A percentile compares a stretch with the other conserved stretches of the same genome.
Evolutionary conservation across 2,329 filamentous ascomycete species (phyloP).

Genomic region (Penicillium expansum): DNA sequence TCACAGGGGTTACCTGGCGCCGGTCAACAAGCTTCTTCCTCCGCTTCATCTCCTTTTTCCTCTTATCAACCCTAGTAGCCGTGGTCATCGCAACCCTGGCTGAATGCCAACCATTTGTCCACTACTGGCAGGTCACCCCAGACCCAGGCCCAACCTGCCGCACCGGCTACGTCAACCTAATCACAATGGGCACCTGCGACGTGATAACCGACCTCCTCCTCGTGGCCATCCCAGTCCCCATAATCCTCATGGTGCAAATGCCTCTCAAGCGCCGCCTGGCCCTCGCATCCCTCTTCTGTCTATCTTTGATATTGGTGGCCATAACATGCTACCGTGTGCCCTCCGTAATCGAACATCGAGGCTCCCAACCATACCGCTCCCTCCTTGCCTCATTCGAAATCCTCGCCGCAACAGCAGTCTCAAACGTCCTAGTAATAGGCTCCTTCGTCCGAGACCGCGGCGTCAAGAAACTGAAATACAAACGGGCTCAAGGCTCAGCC

Average conservation of each 20-base stretch:
- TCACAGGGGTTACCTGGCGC: slow-evolving; percentile 80
- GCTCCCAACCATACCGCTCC: slow-evolving; percentile 81
- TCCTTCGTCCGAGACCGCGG: slow-evolving; percentile 90
- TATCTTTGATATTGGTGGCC: slow-evolving; percentile 75
- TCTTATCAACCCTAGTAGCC: slow-evolving; percentile 74
- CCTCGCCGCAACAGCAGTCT: slow-evolving; percentile 78
- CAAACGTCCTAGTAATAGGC: slow-evolving; percentile 85
- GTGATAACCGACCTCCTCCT: slow-evolving; percentile 85
- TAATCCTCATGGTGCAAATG: slow-evolving; percentile 79
- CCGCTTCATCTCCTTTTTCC: slow-evolving; percentile 68
- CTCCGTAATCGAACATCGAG: slow-evolving; percentile 66
- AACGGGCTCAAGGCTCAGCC: slow-evolving; percentile 41
- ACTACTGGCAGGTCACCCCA: slow-evolving; percentile 79
- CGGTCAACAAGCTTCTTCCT: slow-evolving; percentile 70
- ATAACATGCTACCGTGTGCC: slow-evolving; percentile 81
- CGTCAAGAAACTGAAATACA: slow-evolving; percentile 83
- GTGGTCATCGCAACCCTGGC: slow-evolving; percentile 76
- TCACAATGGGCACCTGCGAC: slow-evolving; percentile 87
- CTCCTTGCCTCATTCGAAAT: slow-evolving; percentile 88
- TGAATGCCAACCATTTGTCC: slow-evolving; percentile 74
- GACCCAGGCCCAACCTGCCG: slow-evolving; percentile 84
- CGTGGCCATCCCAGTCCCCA: slow-evolving; percentile 82
- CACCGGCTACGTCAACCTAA: slow-evolving; percentile 78
- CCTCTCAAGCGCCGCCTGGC: slow-evolving; percentile 72
- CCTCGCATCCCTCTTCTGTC: slow-evolving; percentile 75